phyloP scores from a whole-genome alignment of 2,329 filamentous ascomycete species.

The Penicillium sp. region DNA sequence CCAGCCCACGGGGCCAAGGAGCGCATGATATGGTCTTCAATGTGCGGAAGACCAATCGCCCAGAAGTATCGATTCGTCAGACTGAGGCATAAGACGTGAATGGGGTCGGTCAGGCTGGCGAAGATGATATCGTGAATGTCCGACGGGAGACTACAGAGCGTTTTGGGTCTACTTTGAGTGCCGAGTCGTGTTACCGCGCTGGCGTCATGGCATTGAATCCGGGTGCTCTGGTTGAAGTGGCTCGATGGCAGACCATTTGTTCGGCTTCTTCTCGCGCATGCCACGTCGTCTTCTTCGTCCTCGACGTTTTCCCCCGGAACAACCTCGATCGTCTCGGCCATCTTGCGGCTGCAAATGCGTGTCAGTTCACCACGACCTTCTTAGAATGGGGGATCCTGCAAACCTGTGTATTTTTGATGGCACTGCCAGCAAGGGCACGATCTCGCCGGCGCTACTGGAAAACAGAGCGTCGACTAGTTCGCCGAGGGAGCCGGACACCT shows the following conservation, averaged over 20 bases:
- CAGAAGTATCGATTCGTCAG: constrained; percentile 21
- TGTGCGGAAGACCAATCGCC: constrained; percentile 15
- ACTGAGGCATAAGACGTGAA: constrained; percentile 17
- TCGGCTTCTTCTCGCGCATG: constrained; percentile 7
- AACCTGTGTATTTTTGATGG: constrained; percentile 16
- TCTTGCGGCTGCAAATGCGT: background rate
- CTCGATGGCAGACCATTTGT: constrained; percentile 12
- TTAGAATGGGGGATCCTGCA: background rate
- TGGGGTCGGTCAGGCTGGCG: constrained; percentile 6
- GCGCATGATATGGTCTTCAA: constrained; percentile 19
- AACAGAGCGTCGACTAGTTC: constrained; percentile 15
- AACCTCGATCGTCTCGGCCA: constrained; percentile 6
- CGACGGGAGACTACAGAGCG: constrained; percentile 11
- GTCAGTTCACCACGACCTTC: no score
- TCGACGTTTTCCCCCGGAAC: constrained; percentile 14
- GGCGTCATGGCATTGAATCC: constrained; percentile 13
- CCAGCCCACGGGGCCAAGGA: constrained; percentile 29
- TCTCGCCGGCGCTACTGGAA: constrained; percentile 12
- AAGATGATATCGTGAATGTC: constrained; percentile 16
- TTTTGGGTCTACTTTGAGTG: background rate
- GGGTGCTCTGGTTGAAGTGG: constrained; percentile 12
- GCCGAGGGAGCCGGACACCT: constrained; percentile 10
- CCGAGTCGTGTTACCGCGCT: background rate
- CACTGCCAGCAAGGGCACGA: constrained; percentile 18
- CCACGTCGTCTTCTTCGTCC: constrained; percentile 13